Base-by-base conservation (phyloP, 495 filamentous ascomycete genomes). In the Choiromyces venosus region DNA sequence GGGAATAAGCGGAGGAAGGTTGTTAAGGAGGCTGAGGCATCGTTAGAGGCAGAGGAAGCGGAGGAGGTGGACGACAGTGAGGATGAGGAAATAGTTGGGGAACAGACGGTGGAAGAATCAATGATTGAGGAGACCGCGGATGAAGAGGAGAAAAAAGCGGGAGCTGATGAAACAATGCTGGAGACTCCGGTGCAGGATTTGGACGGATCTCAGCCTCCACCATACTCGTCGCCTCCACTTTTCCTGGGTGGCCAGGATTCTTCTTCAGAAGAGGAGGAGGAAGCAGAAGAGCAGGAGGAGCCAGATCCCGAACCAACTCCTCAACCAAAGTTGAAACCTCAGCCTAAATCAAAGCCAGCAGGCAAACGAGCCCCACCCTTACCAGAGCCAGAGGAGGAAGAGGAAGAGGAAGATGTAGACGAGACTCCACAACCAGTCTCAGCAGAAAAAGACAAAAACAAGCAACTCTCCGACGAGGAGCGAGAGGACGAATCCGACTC, bases 181-280 rank as follows among this genome's bases (percentile, higher is more conserved):
- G 52, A 18, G 52, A 61, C 25, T 4, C 52, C 52, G 25, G 52
- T 29, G 25, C 52, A 33, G 25, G 12, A 61, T 33, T 33, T 61
- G 4, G 52, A 61, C 25, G n/a, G 33, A 29, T 61, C 52, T 12
- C 52, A 33, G 18, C 52, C 25, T 18, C 52, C 52, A 33, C 52
- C 25, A 61, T 29, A 61, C 33, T 61, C 52, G 10, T 61, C 52
- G 12, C 52, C 52, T 61, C 52, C n/a, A 14, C 52, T 61, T 61
- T 61, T 61, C 52, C 25, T 61, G 7, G 52, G 52, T 33, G 52
- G 52, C 25, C 52, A 33, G 25, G 25, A 61, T 33, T 29, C 25
- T 33, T 29, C 25, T 18, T 64, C 38, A n/a, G 65, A 69, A 74
- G 37, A 75, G 69, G 52, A 72, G 66, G 66, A 69, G 42, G 66